phyloP scores from a whole-genome alignment of 106 monocot species.

The Alisma plantagoaquatica region DNA sequence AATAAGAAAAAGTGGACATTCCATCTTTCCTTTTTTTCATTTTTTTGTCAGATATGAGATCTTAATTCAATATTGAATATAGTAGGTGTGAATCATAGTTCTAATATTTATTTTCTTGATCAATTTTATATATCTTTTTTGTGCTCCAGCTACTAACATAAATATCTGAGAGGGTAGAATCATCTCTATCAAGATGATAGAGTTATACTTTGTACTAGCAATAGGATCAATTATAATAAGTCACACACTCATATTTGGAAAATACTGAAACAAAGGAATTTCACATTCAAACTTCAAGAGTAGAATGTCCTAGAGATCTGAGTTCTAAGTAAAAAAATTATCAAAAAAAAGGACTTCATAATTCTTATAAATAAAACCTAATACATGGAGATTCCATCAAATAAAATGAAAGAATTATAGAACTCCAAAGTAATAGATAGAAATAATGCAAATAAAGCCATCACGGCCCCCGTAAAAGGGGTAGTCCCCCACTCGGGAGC shows the following conservation, averaged over 20 bases:
- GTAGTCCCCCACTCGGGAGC: conserved; percentile 3
- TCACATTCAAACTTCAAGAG: not conserved
- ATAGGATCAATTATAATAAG: conserved; percentile 1
- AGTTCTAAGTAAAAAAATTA: not conserved
- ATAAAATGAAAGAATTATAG: conserved; percentile 8
- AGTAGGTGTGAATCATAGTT: no score
- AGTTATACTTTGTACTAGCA: not conserved
- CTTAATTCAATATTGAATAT: no score
- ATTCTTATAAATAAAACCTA: not conserved
- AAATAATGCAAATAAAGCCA: conserved; percentile 5
- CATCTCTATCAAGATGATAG: not conserved
- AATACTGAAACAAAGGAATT: conserved; percentile 1
- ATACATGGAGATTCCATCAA: conserved; percentile 5
- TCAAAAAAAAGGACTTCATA: not conserved
- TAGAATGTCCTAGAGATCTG: not conserved
- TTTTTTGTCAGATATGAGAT: no score
- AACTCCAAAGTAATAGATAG: conserved; percentile 1
- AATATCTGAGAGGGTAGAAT: no score
- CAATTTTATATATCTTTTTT: no score
- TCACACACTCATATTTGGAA: not conserved
- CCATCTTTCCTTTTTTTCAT: no score
- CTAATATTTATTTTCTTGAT: no score
- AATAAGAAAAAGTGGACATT: no score
- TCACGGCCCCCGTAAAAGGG: not conserved
- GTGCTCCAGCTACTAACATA: no score